These are phyloP conservation scores for Beauveria scarabaeidicola DNA, from an alignment of 2,329 filamentous ascomycete genomes.

Conservation along the genomic window DNA sequence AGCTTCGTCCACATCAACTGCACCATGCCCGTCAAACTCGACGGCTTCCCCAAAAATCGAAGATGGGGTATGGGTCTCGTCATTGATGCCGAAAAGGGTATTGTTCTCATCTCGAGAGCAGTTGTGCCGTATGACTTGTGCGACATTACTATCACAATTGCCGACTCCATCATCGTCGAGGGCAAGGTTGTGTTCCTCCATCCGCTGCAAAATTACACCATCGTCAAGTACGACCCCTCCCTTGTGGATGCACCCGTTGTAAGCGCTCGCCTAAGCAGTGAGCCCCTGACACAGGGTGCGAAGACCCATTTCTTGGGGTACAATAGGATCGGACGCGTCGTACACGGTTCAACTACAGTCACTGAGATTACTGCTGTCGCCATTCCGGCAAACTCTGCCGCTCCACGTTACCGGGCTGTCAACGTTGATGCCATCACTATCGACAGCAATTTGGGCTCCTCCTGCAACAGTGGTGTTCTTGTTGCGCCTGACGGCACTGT, in stretches of 20 bases:
- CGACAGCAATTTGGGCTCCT: slow-evolving; percentile 81
- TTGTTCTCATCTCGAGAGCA: slow-evolving; percentile 88
- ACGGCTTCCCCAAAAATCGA: slow-evolving; percentile 91
- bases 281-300: slow-evolving; percentile 83
- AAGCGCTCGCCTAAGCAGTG: slow-evolving; percentile 73
- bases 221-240: slow-evolving; percentile 87
- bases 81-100: slow-evolving; percentile 91
- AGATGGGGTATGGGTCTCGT: slow-evolving; percentile 95
- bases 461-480: slow-evolving; percentile 90
- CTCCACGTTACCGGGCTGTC: slow-evolving; percentile 86
- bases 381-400: slow-evolving; percentile 86
- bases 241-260: slow-evolving; percentile 91
- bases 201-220: slow-evolving; percentile 91
- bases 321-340: slow-evolving; percentile 89
- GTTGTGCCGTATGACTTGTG: slow-evolving; percentile 95
- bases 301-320: slow-evolving; percentile 97
- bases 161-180: slow-evolving; percentile 89
- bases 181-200: slow-evolving; percentile 95
- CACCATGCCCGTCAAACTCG: slow-evolving; percentile 89
- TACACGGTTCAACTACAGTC: slow-evolving; percentile 87
- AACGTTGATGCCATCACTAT: slow-evolving; percentile 97
- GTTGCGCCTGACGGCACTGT: slow-evolving; percentile 85
- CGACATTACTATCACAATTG: slow-evolving; percentile 92
- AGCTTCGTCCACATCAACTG: slow-evolving; percentile 93
- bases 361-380: slow-evolving; percentile 97